Evolutionary conservation across 2,329 filamentous ascomycete species (phyloP).

Genomic region (Tolypocladium tropicale): DNA sequence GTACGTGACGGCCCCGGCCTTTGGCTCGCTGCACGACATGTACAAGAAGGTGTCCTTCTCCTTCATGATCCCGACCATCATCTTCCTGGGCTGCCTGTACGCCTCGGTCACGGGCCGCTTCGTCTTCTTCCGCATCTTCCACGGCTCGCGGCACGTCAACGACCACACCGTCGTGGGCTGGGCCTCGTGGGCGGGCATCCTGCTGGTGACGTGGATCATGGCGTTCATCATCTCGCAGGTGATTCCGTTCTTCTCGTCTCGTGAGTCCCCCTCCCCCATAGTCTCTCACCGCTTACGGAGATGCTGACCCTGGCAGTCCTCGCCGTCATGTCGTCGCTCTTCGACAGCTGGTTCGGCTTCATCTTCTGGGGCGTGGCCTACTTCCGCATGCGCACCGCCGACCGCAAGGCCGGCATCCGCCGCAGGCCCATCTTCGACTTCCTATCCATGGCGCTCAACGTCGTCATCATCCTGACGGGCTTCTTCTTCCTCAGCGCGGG

Average conservation of each 20-base stretch:
- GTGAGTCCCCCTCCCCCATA: slow-evolving; percentile 16
- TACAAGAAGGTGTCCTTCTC: slow-evolving; percentile 87
- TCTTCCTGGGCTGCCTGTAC: slow-evolving; percentile 86
- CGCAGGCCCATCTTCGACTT: slow-evolving; percentile 39
- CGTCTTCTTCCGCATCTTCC: slow-evolving; percentile 83
- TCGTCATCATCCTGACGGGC: slow-evolving; percentile 62
- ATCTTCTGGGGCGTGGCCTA: slow-evolving; percentile 89
- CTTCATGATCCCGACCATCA: slow-evolving; percentile 91
- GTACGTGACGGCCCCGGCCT: slow-evolving; percentile 80
- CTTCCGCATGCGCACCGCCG: slow-evolving; percentile 61
- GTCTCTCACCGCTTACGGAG: background rate
- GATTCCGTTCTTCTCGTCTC: slow-evolving; percentile 84
- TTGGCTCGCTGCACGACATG: slow-evolving; percentile 67
- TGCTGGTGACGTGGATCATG: slow-evolving; percentile 64
- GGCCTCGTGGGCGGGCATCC: slow-evolving; percentile 65
- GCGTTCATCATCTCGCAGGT: slow-evolving; percentile 89
- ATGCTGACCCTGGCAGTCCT: slow-evolving; percentile 29
- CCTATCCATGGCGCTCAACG: slow-evolving; percentile 54
- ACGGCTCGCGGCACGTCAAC: slow-evolving; percentile 66
- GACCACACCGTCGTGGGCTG: slow-evolving; percentile 76
- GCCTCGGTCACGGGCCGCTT: slow-evolving; percentile 85
- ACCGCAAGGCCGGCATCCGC: slow-evolving; percentile 41
- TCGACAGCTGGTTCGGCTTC: slow-evolving; percentile 90
- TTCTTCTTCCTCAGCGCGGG: slow-evolving; percentile 74
- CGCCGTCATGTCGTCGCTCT: slow-evolving; percentile 76